Evolutionary conservation across 495 filamentous ascomycete genomes (phyloP), one percentile per base, ranked within the genome.

Genomic region (Parathielavia hyrcaniae): DNA sequence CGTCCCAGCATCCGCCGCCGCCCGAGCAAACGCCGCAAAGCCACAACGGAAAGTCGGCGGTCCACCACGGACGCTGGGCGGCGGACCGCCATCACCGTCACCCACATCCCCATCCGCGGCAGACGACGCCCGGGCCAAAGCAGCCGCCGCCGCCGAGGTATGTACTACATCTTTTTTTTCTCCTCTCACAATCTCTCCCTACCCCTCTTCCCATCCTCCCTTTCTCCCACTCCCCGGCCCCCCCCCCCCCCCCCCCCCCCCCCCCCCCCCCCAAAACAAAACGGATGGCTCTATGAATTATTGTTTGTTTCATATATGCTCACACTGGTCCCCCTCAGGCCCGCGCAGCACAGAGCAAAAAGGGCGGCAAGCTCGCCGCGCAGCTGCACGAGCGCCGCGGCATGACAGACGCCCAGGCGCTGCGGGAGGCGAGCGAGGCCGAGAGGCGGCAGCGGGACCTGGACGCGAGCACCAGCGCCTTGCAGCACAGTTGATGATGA

Each of bases 401-500:
- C 32, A 81, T 86, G 72, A 86, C 83, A 3, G 74, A 81, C 40
- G 67, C 72, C 4, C 82, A 84, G 54, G 84, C 81, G 4, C 71
- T 88, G 40, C 74, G 74, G 40, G 76, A 81, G 52, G 75, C 73
- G 9, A 85, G 82, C 71, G 71, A 69, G 50, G 73, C 75, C 26
- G 83, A 87, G 68, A 71, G 78, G 57, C 72, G 75, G 32, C 74
- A 75, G 38, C 73, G 86, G 53, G 82, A 86, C 56, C 74, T 80
- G 13, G 85, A 88, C 67, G 70, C 68, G 43, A 77, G 65, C 11
- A 74, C 74, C 8, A 68, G 78, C 44, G 73, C 75, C 22, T 71
- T 81, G 54, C 73, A 61, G 50, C 81, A 84, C 66, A 73, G 81
- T 39, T 88, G 22, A 62, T 23, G 1, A 14, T 50, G 22, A 62